These are phyloP conservation scores for Starmerella potacharoeniae DNA, from an alignment of 805 yeast genomes.

Conservation along the genomic window DNA sequence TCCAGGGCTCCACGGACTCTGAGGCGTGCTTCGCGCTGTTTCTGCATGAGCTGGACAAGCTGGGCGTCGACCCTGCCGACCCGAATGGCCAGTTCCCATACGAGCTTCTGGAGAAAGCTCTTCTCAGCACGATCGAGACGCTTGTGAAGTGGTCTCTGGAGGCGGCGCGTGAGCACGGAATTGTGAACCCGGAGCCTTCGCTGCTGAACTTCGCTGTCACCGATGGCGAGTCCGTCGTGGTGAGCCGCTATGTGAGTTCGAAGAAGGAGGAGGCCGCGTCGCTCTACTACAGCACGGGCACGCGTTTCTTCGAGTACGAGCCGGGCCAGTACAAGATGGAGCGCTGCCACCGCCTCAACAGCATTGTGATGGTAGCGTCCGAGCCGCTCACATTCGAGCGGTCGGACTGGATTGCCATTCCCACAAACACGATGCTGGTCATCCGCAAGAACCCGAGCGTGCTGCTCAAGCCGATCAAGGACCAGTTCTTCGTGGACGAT, in stretches of 20 bases:
- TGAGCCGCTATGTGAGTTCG: conserved; percentile 79
- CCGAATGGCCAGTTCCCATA: conserved; percentile 40
- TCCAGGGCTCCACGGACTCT: conserved; percentile 92
- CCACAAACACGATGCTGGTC: conserved; percentile 67
- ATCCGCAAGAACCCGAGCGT: conserved; percentile 80
- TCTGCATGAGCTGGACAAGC: conserved; percentile 58
- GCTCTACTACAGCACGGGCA: conserved; percentile 85
- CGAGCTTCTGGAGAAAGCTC: conserved; percentile 50
- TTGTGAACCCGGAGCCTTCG: conserved; percentile 52
- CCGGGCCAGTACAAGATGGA: conserved; percentile 94
- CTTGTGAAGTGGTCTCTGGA: conserved; percentile 72
- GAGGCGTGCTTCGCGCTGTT: conserved; percentile 90
- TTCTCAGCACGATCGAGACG: conserved; percentile 59
- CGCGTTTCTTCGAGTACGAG: conserved; percentile 75
- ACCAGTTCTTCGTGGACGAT: conserved; percentile 73
- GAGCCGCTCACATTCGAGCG: conserved; percentile 95
- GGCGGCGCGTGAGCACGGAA: conserved; percentile 32
- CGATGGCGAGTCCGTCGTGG: conserved; percentile 79
- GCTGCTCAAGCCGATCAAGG: conserved; percentile 75
- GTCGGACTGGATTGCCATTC: conserved; percentile 95
- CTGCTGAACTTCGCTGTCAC: conserved; percentile 88
- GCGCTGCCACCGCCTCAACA: conserved; percentile 81
- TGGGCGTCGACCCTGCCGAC: conserved; percentile 64
- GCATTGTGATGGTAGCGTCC: conserved; percentile 91
- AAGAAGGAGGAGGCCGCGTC: conserved; percentile 93